Evolutionary conservation across 306 rosid species (phyloP), one percentile per base, ranked within the genome.

Genomic region (Elaeagnus macrophylla): DNA sequence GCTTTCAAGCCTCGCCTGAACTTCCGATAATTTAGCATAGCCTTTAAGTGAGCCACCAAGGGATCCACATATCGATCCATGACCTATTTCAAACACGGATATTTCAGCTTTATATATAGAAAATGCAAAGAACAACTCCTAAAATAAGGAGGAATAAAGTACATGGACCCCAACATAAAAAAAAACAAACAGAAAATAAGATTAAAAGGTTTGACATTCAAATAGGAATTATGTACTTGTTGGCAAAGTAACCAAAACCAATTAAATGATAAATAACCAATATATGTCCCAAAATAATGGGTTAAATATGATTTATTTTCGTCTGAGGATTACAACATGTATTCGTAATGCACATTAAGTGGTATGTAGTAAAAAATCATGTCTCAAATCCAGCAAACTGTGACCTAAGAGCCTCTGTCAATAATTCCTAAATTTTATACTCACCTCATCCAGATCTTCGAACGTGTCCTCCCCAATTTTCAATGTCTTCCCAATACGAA

Each of bases 31-130:
- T 66, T 87, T 60, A 91, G 62, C 95, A 91, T 91, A 63, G 78
- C 47, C 72, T 87, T 91, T 35, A 91, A 69, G 74, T 86, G 84
- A 69, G 86, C 64, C 67, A 91, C 96, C 75, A 91, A 70, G 19
- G 99, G 96, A 80, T 91, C 96, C 69, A 91, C 99, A 61, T 91
- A 87, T 7, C 99, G 89, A 67, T 91, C 99, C 95, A 91, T 91
- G 44, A 91, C 99, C 99, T 91, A 70, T 59, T 44, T 41, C 37
- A 15, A 53, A 62, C 10, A 60, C 9, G 10, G 18, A 25, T 46
- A 45, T 13, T 13, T 39, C 54, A 16, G 16, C 47, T 50, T 61
- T 40, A 51, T 1, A n/a, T 45, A 7, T 37, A 12, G 10, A 19
- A 57, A 39, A 14, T 39, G 16, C 32, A 25, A 25, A 25, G 32